Evolutionary conservation across 2,329 filamentous ascomycete species (phyloP).

Genomic region (Lomentospora prolificans): DNA sequence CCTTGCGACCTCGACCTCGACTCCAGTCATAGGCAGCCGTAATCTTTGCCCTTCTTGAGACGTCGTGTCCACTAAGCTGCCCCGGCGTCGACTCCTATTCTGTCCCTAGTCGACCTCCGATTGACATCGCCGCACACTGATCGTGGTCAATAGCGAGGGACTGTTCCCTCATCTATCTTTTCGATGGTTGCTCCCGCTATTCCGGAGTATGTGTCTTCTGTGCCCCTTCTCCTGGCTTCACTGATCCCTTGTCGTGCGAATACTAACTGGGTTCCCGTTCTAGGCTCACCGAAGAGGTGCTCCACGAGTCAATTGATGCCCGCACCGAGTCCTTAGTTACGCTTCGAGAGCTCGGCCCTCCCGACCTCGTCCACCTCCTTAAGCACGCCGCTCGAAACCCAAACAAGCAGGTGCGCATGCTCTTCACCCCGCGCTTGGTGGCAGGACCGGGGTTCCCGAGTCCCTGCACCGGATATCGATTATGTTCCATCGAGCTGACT

Average conservation of each 20-base stretch:
- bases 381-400: constrained; percentile 57
- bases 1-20: no score
- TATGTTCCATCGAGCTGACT: no score
- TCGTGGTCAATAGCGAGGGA: constrained; percentile 1
- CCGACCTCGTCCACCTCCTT: constrained; percentile 88
- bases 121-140: not conserved
- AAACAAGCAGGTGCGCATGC: constrained; percentile 41
- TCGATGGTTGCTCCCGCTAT: constrained; percentile 66
- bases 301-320: constrained; percentile 84
- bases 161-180: constrained; percentile 15
- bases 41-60: no score
- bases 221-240: no score
- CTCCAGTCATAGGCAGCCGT: no score
- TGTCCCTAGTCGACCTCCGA: not conserved
- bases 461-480: no score
- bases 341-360: constrained; percentile 86
- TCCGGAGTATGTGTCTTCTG: constrained; percentile 48
- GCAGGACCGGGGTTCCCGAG: no score
- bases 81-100: no score
- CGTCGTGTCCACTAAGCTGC: no score
- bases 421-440: not conserved
- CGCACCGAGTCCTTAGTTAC: constrained; percentile 80
- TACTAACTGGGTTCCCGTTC: constrained; percentile 12
- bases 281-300: constrained; percentile 88
- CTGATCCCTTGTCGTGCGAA: not conserved